Evolutionary conservation across 441 rosid species (phyloP).

Genomic region (Erodium texanum): DNA sequence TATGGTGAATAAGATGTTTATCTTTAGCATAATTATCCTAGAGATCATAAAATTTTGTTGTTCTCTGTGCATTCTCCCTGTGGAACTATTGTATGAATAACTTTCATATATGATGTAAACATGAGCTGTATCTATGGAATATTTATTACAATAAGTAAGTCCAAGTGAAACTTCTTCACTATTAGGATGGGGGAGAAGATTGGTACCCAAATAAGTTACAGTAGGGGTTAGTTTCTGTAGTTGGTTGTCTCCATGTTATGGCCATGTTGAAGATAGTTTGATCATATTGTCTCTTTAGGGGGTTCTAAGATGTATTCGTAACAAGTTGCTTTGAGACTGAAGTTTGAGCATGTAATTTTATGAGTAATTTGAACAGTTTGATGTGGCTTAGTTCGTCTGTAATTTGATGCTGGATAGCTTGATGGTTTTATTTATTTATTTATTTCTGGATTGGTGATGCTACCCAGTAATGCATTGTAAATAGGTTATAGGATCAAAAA

Average conservation of each 20-base stretch:
- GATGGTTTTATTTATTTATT: not conserved
- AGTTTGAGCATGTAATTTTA: not conserved
- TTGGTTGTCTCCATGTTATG: not conserved
- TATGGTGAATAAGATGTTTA: not conserved
- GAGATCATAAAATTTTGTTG: not conserved
- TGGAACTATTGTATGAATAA: too few relatives aligned
- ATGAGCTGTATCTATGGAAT: too few relatives aligned
- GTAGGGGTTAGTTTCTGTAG: not conserved
- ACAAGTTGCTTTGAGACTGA: not conserved
- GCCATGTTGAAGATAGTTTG: not conserved
- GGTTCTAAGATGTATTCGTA: not conserved
- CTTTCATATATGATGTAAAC: too few relatives aligned
- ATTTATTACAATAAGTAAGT: not conserved
- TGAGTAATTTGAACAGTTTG: not conserved
- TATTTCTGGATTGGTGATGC: not conserved
- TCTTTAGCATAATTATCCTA: not conserved
- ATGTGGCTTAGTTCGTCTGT: not conserved
- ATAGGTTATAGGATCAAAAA: not conserved
- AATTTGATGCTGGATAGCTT: not conserved
- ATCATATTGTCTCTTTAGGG: not conserved
- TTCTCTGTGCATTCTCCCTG: not conserved
- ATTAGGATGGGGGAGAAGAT: not conserved
- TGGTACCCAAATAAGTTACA: not conserved
- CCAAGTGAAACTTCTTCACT: not conserved
- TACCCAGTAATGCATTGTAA: not conserved